Evolutionary conservation across 495 filamentous ascomycete genomes (phyloP).

Genomic region (Mytilinidion resinicola): DNA sequence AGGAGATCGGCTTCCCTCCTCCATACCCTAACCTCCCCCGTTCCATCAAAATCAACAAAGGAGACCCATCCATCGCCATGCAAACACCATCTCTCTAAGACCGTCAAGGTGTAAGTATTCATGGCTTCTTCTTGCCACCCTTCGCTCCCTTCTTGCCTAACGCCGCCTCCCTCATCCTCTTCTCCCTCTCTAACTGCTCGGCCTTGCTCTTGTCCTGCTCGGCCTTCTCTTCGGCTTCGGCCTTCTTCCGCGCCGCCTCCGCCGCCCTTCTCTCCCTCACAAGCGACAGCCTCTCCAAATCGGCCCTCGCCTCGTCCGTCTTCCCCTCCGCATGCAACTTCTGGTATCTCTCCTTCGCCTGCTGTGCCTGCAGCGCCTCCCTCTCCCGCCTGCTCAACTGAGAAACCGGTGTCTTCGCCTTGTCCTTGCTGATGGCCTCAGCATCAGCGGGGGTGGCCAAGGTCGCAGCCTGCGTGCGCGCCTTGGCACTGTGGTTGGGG

Average conservation of each 20-base stretch:
- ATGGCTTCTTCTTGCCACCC: slow-evolving; percentile 30
- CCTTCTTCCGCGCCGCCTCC: slow-evolving; percentile 74
- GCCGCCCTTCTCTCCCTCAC: slow-evolving; percentile 82
- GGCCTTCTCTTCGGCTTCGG: slow-evolving; percentile 41
- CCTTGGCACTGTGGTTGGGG: slow-evolving; percentile 78
- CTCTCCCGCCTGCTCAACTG: slow-evolving; percentile 76
- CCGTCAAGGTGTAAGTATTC: not conserved
- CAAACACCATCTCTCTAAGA: no score
- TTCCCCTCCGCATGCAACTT: slow-evolving; percentile 94
- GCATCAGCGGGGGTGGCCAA: slow-evolving; percentile 39
- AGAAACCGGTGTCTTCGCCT: slow-evolving; percentile 36
- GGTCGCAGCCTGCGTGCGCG: slow-evolving; percentile 49
- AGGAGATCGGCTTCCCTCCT: no score
- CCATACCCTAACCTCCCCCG: no score
- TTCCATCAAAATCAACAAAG: no score
- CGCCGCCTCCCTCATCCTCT: slow-evolving; percentile 33
- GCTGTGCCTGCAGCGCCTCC: slow-evolving; percentile 80
- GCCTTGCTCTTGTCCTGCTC: slow-evolving; percentile 38
- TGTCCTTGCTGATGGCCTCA: slow-evolving; percentile 9
- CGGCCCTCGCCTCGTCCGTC: slow-evolving; percentile 92
- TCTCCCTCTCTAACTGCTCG: slow-evolving; percentile 35
- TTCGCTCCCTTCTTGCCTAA: slow-evolving; percentile 28
- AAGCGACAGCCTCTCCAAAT: slow-evolving; percentile 72
- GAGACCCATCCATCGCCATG: no score
- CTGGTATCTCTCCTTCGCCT: slow-evolving; percentile 83